Percentiles rank a stretch among this genome's conserved stretches.
Evolutionary conservation across 1,139 yeast species (phyloP).

Genomic region (Hyphopichia buzzinii): DNA sequence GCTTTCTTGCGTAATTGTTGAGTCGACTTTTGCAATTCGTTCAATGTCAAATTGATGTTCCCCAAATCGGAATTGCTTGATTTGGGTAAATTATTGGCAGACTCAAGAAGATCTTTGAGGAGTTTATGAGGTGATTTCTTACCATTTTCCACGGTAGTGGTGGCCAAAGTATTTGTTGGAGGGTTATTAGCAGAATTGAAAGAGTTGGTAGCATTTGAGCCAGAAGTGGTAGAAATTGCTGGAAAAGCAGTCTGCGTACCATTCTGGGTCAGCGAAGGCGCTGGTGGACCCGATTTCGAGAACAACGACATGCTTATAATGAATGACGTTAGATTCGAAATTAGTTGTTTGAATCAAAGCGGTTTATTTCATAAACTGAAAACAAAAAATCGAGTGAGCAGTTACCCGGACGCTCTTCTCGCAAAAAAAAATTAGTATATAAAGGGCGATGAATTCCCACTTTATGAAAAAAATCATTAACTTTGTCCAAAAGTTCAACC

Average conservation of each 20-base stretch:
- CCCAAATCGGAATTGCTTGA: constrained; percentile 61
- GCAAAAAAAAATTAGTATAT: background rate
- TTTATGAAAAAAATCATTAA: constrained; percentile 17
- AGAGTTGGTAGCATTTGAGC: background rate
- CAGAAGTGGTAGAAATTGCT: background rate
- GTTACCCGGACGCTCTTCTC: too few relatives aligned
- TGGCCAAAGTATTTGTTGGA: background rate
- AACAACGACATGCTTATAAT: background rate
- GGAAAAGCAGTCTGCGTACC: background rate
- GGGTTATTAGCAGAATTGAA: background rate
- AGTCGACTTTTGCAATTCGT: constrained; percentile 74
- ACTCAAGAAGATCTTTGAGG: constrained; percentile 65
- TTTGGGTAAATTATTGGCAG: constrained; percentile 69
- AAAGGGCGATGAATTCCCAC: constrained; percentile 3
- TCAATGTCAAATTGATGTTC: constrained; percentile 69
- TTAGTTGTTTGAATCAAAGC: too few relatives aligned
- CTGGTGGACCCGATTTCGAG: background rate
- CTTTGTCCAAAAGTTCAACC: constrained; percentile 55
- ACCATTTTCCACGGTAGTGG: background rate
- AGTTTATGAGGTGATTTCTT: constrained; percentile 14
- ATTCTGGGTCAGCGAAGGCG: too few relatives aligned
- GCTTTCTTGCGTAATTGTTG: constrained; percentile 50
- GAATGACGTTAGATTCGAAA: background rate
- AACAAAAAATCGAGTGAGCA: background rate
- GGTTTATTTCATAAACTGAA: too few relatives aligned